These are phyloP conservation scores for Solanum virginianum DNA, from an alignment of 257 asterid species.

Conservation along the genomic window DNA sequence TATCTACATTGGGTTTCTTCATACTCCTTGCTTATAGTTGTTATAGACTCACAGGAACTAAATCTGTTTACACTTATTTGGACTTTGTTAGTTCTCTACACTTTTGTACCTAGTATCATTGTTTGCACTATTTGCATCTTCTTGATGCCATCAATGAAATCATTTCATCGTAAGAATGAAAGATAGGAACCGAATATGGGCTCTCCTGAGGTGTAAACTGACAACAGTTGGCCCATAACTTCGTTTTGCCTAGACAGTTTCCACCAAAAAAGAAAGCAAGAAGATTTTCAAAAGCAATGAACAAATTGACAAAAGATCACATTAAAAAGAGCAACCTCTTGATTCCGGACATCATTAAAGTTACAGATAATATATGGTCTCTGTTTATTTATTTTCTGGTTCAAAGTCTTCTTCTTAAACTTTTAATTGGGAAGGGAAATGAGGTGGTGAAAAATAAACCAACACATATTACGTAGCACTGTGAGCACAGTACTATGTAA, in stretches of 20 bases:
- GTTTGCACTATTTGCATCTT: neutral
- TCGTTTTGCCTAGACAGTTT: neutral
- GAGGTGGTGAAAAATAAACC: too few relatives aligned
- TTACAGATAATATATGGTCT: neutral
- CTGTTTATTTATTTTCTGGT: neutral
- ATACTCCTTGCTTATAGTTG: neutral
- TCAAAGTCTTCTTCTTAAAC: neutral
- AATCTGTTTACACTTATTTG: neutral
- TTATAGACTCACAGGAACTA: neutral
- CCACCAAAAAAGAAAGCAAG: neutral
- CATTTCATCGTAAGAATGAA: neutral
- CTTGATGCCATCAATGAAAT: neutral
- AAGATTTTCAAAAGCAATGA: neutral
- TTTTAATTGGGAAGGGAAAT: neutral
- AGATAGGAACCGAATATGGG: neutral
- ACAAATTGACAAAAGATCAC: neutral
- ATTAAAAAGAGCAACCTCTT: neutral
- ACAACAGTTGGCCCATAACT: neutral
- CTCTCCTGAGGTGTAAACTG: neutral
- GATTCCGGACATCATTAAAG: neutral
- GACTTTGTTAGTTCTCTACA: neutral
- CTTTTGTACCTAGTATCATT: neutral
- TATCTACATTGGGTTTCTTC: neutral
- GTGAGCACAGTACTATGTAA: too few relatives aligned
- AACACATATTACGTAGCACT: too few relatives aligned